Evolutionary conservation across 177 flowering plant species (phyloP), one percentile per base, ranked within the genome.

Genomic region (Vitis hybrid): DNA sequence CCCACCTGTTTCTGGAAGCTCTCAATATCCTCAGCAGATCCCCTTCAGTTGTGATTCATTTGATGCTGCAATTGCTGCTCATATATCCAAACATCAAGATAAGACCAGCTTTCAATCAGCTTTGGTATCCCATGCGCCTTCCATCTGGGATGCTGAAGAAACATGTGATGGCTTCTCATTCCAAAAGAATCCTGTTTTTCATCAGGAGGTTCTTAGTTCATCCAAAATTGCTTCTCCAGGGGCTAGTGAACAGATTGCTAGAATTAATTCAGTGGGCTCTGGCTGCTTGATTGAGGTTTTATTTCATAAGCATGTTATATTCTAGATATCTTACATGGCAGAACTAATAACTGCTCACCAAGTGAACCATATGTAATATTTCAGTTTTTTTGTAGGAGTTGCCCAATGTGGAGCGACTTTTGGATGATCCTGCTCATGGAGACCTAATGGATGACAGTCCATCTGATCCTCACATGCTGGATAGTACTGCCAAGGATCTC

Each of bases 1-100:
- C 15, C 72, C 74, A 75, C 82, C 86, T 65, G 49, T 75, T 65
- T 65, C 65, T 15, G 82, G 70, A 72, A 76, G 79, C 51, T 78
- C 80, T 64, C 80, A 73, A 14, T 80, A 78, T 74, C 75, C 79
- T 76, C 89, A 77, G 69, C 92, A 85, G 81, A 75, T 74, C 19
- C 85, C 98, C 29, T 90, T 90, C 73, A 85, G 83, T 69, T 87
- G 92, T 71, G 97, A 93, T 77, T 95, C 99, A 10, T 93, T 95
- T 75, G 99, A 95, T 83, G 98, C 97, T 66, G 97, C 97, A 22
- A 89, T 96, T 75, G 99, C 98, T 81, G 95, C 97, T 64, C 99
- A 93, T 79, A 76, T 90, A 50, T 80, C 78, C 60, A 80, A 74
- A 74, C 86, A 83, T 72, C 87, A 82, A 65, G 79, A 78, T 58